Conservation (phyloP, 2,329 filamentous ascomycete genomes). For the Metarhizium brunneum region DNA sequence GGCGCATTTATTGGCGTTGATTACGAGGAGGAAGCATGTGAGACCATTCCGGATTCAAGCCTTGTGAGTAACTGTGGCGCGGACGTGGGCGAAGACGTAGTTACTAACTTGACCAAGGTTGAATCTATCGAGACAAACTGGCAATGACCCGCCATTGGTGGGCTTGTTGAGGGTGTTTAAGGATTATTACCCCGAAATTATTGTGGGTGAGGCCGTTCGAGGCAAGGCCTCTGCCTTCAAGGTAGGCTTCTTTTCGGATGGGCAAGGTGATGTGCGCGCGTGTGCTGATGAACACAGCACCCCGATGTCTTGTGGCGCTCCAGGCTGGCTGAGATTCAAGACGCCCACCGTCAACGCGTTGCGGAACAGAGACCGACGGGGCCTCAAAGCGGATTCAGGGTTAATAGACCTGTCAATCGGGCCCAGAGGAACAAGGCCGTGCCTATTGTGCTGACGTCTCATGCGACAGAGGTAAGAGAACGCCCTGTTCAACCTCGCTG, state of each 20-base stretch:
- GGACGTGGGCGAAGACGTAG: not conserved
- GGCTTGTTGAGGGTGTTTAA: slow-evolving; percentile 77
- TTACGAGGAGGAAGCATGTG: slow-evolving; percentile 75
- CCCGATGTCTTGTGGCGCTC: slow-evolving; percentile 69
- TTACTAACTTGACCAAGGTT: slow-evolving; percentile 32
- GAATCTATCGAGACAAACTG: slow-evolving; percentile 47
- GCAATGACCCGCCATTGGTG: slow-evolving; percentile 64
- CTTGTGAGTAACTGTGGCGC: slow-evolving; percentile 38
- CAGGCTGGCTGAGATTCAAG: slow-evolving; percentile 59
- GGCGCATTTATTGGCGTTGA: slow-evolving; percentile 69
- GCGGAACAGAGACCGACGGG: slow-evolving; percentile 25
- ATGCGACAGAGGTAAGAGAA: slow-evolving; percentile 53
- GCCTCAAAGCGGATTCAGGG: slow-evolving; percentile 48
- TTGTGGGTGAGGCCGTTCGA: slow-evolving; percentile 58
- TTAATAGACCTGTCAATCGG: slow-evolving; percentile 38
- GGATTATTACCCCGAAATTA: slow-evolving; percentile 84
- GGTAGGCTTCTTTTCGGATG: slow-evolving; percentile 21
- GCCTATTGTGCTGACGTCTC: slow-evolving; percentile 64
- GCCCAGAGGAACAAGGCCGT: slow-evolving; percentile 32
- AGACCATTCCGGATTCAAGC: slow-evolving; percentile 74
- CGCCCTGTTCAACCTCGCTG: not conserved
- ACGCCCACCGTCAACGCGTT: slow-evolving; percentile 39
- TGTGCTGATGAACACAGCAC: slow-evolving; percentile 36
- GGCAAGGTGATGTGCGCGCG: too few species aligned
- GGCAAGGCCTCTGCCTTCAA: slow-evolving; percentile 55